phyloP scores from a whole-genome alignment of 2,329 filamentous ascomycete genomes.

The Colletotrichum aenigma region DNA sequence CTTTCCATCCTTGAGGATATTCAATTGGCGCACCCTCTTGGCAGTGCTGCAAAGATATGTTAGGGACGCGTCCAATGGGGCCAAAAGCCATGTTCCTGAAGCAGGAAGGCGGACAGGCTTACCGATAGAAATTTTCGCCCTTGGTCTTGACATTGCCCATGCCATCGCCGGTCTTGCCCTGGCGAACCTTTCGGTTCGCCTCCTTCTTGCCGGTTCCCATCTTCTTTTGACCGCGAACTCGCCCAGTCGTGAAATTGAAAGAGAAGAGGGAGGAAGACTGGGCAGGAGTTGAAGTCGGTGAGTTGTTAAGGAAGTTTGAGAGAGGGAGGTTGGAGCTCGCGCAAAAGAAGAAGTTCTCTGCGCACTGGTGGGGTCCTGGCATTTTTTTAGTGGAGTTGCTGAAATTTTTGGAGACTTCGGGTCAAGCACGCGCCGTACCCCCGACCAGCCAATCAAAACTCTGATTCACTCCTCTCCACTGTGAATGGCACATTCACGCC shows the following conservation, averaged over 20 bases:
- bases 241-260: slow-evolving; percentile 16
- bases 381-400: slow-evolving; percentile 19
- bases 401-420: slow-evolving; percentile 19
- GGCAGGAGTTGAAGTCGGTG: slow-evolving; percentile 13
- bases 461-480: not conserved
- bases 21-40: slow-evolving; percentile 88
- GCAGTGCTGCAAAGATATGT: slow-evolving; percentile 51
- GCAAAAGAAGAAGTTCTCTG: slow-evolving; percentile 15
- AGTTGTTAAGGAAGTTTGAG: slow-evolving; percentile 18
- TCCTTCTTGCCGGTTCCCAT: slow-evolving; percentile 97
- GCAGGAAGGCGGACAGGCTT: slow-evolving; percentile 30
- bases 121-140: slow-evolving; percentile 98
- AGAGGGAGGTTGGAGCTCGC: slow-evolving; percentile 16
- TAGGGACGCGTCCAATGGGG: not conserved
- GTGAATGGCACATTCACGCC: not conserved
- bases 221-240: slow-evolving; percentile 21
- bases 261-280: not conserved
- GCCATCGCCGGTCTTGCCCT: slow-evolving; percentile 85
- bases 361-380: slow-evolving; percentile 7
- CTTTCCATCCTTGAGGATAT: slow-evolving; percentile 89
- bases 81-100: not conserved
- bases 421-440: not conserved
- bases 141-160: slow-evolving; percentile 92
- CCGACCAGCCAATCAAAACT: slow-evolving; percentile 13
- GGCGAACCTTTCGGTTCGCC: slow-evolving; percentile 77